Percentiles rank a stretch among this genome's conserved stretches.
Evolutionary conservation across 306 rosid species (phyloP).

Genomic region (Rosa chinensis): DNA sequence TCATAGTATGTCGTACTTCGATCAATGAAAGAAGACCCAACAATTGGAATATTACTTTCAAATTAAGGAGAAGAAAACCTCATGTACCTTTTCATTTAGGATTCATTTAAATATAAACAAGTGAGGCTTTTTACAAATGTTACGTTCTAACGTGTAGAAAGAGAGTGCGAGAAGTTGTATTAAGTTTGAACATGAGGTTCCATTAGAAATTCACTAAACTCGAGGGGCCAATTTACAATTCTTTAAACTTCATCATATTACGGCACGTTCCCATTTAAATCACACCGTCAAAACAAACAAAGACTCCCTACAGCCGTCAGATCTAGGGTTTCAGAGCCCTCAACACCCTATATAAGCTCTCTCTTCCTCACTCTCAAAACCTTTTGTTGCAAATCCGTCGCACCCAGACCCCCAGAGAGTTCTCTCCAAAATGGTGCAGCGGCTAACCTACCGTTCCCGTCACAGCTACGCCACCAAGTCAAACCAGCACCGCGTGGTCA

Average conservation of each 20-base stretch:
- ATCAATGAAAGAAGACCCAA: not conserved
- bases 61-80: too few species aligned
- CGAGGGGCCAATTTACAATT: not conserved
- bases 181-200: not conserved
- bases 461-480: conserved; percentile 93
- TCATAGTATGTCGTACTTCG: too few species aligned
- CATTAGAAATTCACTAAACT: not conserved
- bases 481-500: conserved; percentile 80
- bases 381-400: conserved; percentile 13
- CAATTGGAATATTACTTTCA: not conserved
- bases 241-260: not conserved
- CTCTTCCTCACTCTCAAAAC: accelerated
- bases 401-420: not conserved
- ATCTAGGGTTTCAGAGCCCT: conserved; percentile 41
- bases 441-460: conserved; percentile 74
- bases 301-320: conserved; percentile 22
- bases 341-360: conserved; percentile 22
- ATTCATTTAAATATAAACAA: too few species aligned
- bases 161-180: too few species aligned
- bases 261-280: not conserved
- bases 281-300: conserved; percentile 13
- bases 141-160: too few species aligned
- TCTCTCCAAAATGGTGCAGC: conserved; percentile 62
- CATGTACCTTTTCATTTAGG: too few species aligned
- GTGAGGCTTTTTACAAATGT: too few species aligned